These are phyloP conservation scores for Piloderma croceum DNA, from an alignment of 768 basidiomycete genomes.

Conservation along the genomic window DNA sequence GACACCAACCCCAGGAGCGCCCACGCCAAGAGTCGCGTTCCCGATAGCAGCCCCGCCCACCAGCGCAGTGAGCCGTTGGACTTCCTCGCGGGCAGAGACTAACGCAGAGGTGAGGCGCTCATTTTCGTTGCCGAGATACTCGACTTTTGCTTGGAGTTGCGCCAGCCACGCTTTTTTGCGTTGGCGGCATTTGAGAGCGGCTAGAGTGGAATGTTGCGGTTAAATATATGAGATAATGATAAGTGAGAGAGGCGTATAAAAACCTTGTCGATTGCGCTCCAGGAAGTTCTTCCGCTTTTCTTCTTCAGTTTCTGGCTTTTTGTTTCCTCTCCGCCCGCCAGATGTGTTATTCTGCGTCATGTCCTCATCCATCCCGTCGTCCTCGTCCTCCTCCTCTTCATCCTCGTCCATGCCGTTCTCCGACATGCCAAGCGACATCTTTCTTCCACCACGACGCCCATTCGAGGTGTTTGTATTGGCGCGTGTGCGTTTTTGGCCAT, in stretches of 20 bases:
- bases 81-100: constrained; percentile 85
- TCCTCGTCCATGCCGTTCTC: constrained; percentile 30
- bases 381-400: constrained; percentile 37
- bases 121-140: constrained; percentile 89
- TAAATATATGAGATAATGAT: constrained; percentile 4
- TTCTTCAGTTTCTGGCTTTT: constrained; percentile 94
- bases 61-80: constrained; percentile 72
- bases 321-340: constrained; percentile 27
- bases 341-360: constrained; percentile 15
- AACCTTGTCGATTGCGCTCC: constrained; percentile 96
- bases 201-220: constrained; percentile 35
- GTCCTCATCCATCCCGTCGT: constrained; percentile 26
- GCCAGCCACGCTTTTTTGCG: constrained; percentile 98
- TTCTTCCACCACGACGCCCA: background rate
- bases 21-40: too few relatives aligned
- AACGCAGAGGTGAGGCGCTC: constrained; percentile 87
- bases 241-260: constrained; percentile 13
- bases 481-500: constrained; percentile 37
- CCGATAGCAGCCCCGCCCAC: constrained; percentile 63
- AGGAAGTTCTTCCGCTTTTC: constrained; percentile 96
- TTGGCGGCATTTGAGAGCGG: constrained; percentile 97
- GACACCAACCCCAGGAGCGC: too few relatives aligned
- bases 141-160: constrained; percentile 89
- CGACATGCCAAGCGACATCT: background rate
- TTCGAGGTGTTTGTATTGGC: constrained; percentile 13